Evolutionary conservation across 768 basidiomycete genomes (phyloP).

Genomic region (Pluteus cervinus): DNA sequence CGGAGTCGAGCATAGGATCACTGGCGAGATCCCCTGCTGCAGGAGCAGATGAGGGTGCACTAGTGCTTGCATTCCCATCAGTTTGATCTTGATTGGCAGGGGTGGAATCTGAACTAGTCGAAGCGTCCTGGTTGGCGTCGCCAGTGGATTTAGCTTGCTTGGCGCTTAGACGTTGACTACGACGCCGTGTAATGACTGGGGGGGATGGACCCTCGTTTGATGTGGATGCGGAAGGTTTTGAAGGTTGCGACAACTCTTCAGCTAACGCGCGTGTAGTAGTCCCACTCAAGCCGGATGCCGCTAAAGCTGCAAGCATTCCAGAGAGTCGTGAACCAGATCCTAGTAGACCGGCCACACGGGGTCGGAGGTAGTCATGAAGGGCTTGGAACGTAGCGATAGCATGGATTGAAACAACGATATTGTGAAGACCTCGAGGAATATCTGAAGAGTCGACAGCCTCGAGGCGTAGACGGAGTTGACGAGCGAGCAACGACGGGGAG

Average conservation of each 20-base stretch:
- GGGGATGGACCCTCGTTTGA: too few relatives aligned
- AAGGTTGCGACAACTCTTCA: conserved; percentile 26
- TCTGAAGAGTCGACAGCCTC: conserved; percentile 88
- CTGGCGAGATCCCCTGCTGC: conserved; percentile 37
- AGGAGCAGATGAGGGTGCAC: conserved; percentile 6
- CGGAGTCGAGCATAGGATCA: conserved; percentile 59
- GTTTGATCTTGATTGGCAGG: conserved; percentile 7
- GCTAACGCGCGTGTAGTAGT: too few relatives aligned
- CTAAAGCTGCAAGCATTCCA: conserved; percentile 87
- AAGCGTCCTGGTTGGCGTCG: conserved; percentile 7
- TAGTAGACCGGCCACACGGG: conserved; percentile 73
- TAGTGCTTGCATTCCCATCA: conserved; percentile 4
- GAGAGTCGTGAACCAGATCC: conserved; percentile 64
- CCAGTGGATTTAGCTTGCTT: conserved; percentile 37
- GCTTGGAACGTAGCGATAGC: conserved; percentile 98
- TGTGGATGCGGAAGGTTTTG: conserved; percentile 24
- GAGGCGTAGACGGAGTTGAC: conserved; percentile 84
- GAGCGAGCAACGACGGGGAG: conserved; percentile 86
- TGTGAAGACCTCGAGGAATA: conserved; percentile 79
- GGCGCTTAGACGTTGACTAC: conserved; percentile 80
- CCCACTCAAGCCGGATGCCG: conserved; percentile 65
- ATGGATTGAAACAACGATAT: conserved; percentile 95
- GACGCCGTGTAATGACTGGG: too few relatives aligned
- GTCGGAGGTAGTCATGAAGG: conserved; percentile 91
- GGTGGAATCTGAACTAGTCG: conserved; percentile 6